A percentile compares a stretch with the other conserved stretches of the same genome.
Conservation (phyloP, 2,329 filamentous ascomycete genomes). For the Penicillium frequentans region DNA sequence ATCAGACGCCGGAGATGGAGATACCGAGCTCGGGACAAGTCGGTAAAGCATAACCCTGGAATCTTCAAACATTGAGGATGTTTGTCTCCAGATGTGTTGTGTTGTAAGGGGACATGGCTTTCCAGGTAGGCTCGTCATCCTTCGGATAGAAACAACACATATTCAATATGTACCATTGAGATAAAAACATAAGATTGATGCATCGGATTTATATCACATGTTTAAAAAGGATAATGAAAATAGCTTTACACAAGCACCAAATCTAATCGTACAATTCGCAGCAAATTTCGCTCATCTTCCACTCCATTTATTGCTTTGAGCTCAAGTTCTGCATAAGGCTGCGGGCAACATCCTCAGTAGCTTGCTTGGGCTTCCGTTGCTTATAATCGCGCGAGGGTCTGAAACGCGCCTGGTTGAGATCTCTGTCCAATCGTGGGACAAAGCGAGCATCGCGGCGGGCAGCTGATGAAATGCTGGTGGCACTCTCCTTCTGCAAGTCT, state of each 20-base stretch:
- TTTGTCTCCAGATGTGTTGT: background rate
- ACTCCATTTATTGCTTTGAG: slow-evolving; percentile 4
- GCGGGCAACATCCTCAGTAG: slow-evolving; percentile 31
- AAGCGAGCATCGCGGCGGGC: slow-evolving; percentile 23
- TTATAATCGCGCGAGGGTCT: slow-evolving; percentile 2
- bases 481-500: slow-evolving; percentile 31
- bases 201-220: slow-evolving; percentile 29
- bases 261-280: slow-evolving; percentile 36
- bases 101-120: background rate
- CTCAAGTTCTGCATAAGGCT: slow-evolving; percentile 33
- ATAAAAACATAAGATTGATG: slow-evolving; percentile 14
- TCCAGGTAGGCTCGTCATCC: no score
- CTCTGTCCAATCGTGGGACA: slow-evolving; percentile 34
- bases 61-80: background rate
- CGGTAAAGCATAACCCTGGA: background rate
- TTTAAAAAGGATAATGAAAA: slow-evolving; percentile 20
- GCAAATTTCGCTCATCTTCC: slow-evolving; percentile 8
- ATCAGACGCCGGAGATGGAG: background rate
- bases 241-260: slow-evolving; percentile 31
- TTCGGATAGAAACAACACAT: background rate
- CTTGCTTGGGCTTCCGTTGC: slow-evolving; percentile 12
- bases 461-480: slow-evolving; percentile 28
- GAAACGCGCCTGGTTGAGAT: slow-evolving; percentile 19
- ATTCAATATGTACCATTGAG: background rate
- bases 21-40: background rate